phyloP scores from a whole-genome alignment of 2,329 filamentous ascomycete genomes.

The Colletotrichum phormii region DNA sequence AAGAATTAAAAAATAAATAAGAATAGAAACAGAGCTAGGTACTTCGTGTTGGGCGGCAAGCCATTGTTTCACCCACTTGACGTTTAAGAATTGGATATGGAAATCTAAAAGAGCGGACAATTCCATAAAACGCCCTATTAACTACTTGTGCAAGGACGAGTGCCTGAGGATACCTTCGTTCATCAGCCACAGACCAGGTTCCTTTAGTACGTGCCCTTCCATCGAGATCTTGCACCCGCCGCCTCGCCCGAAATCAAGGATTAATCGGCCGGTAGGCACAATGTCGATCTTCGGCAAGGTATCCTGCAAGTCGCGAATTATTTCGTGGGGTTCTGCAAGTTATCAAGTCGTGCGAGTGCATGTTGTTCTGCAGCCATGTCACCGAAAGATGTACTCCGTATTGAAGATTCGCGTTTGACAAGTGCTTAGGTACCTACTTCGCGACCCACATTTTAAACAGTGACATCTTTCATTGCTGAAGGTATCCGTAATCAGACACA shows the following conservation, averaged over 20 bases:
- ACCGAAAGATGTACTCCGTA: background rate
- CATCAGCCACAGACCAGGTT: background rate
- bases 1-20: too few relatives aligned
- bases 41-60: too few relatives aligned
- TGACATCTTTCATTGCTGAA: background rate
- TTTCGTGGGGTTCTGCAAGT: background rate
- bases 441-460: background rate
- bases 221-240: slow-evolving; percentile 20
- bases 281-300: background rate
- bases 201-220: background rate
- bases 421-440: background rate
- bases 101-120: background rate
- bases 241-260: background rate
- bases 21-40: too few relatives aligned
- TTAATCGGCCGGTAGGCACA: background rate
- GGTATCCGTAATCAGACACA: background rate
- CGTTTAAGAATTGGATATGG: too few relatives aligned
- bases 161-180: background rate
- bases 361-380: background rate
- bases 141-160: background rate
- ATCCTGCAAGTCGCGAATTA: background rate
- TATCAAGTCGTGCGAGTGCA: background rate
- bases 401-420: background rate
- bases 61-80: too few relatives aligned
- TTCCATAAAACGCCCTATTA: background rate